Base-by-base conservation (phyloP, 1,284 basidiomycete species). In the Puccinia coronata region DNA sequence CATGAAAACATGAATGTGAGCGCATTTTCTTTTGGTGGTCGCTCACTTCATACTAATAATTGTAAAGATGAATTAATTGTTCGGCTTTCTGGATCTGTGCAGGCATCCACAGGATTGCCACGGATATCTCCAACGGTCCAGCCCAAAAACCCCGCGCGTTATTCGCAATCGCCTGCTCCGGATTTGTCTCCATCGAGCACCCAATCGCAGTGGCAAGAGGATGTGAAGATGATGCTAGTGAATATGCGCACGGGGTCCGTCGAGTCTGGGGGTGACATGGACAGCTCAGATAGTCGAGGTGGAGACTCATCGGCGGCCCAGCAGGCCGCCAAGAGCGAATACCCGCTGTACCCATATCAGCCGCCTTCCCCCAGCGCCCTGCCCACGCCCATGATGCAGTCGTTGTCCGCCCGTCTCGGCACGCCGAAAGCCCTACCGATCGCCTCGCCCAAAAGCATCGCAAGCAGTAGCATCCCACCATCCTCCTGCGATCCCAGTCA, bases 321-420 rank as follows among this genome's bases (percentile, higher is more conserved):
- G n/a, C n/a, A 9, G 11, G 61, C 25, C 4, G 25, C 25, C 8
- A 53, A 49, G 5, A 20, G 34, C 34, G 41, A 34, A 14, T 12
- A 18, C 18, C 51, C 11, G 6, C 53, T 55, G 1, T 49, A 70
- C 18, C 39, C 51, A 23, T 57, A 57, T 57, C 75, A 67, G 34
- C 75, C 75, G 36, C 75, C 75, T 20, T 77, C 75, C 16, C 75
- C 75, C 1, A 77, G 75, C 69, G 59, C 61, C 14, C 61, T 77
- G 23, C 75, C 75, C 34, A 67, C 61, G 31, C 49, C 75, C 12
- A 53, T 41, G 51, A 57, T 73, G 51, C 71, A 73, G 41, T 34
- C 71, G 6, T 39, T 57, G 28, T 55, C 51, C 0, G 53, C 53
- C 9, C 47, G 71, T 9, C 36, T 73, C 2, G 51, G 51, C n/a